These are phyloP conservation scores for Rhamnella rubrinervis DNA, from an alignment of 331 rosid species.

Conservation along the genomic window DNA sequence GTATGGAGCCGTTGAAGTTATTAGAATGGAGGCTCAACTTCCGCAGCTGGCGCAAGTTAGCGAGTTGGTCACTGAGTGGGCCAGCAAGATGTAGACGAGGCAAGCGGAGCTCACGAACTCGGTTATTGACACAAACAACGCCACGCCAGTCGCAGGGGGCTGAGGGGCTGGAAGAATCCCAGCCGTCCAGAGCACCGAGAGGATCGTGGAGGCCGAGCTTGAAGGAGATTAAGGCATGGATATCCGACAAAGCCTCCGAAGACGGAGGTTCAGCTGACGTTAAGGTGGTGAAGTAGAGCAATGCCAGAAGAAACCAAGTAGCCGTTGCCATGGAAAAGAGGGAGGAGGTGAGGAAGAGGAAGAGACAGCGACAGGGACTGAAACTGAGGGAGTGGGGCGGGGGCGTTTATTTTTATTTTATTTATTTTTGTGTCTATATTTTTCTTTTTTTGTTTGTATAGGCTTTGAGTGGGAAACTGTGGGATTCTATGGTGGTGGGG, in stretches of 20 bases:
- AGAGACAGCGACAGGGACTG: background rate
- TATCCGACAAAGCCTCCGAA: constrained; percentile 28
- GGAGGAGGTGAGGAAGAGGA: background rate
- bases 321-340: constrained; percentile 41
- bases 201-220: constrained; percentile 62
- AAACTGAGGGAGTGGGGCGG: background rate
- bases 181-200: constrained; percentile 48
- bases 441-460: too few species aligned
- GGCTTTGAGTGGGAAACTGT: background rate
- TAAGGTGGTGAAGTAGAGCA: constrained; percentile 19
- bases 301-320: constrained; percentile 34
- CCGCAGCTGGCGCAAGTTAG: constrained; percentile 43
- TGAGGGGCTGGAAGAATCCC: constrained; percentile 57
- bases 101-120: constrained; percentile 54
- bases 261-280: constrained; percentile 22
- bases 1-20: constrained; percentile 61
- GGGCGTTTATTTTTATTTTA: background rate
- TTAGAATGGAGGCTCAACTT: constrained; percentile 72
- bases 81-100: constrained; percentile 72
- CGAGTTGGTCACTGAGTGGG: constrained; percentile 41
- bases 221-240: constrained; percentile 53
- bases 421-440: background rate
- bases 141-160: constrained; percentile 90
- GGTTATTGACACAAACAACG: constrained; percentile 45
- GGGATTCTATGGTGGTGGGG: background rate